phyloP scores from a whole-genome alignment of 257 asterid species.

The Fraxinus americana region DNA sequence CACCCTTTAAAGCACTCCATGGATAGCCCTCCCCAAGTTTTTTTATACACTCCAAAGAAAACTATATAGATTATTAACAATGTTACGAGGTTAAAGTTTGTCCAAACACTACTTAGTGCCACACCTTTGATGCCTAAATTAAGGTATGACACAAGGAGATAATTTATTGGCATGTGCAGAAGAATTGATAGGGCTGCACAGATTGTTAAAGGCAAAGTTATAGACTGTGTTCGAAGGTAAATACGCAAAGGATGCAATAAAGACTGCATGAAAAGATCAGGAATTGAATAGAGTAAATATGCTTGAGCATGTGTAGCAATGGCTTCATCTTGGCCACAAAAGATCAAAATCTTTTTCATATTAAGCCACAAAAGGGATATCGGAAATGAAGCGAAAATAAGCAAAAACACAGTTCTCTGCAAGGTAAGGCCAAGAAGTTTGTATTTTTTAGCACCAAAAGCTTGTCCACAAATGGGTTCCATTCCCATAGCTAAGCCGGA shows the following conservation, averaged over 20 bases:
- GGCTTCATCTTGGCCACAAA: conserved; percentile 58
- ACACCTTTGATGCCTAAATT: conserved; percentile 60
- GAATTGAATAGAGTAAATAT: conserved; percentile 54
- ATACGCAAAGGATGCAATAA: conserved; percentile 67
- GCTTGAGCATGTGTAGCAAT: conserved; percentile 67
- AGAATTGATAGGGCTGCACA: conserved; percentile 62
- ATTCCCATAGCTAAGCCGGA: conserved; percentile 87
- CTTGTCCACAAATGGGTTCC: conserved; percentile 91
- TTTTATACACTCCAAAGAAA: conserved; percentile 51
- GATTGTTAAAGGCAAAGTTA: conserved; percentile 66
- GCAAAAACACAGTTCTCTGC: conserved; percentile 65
- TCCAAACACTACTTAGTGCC: conserved; percentile 63
- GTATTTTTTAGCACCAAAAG: conserved; percentile 67
- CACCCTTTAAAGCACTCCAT: conserved; percentile 61
- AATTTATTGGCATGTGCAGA: conserved; percentile 66
- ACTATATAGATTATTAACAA: conserved; percentile 46
- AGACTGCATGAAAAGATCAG: conserved; percentile 65
- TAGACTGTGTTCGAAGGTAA: conserved; percentile 74
- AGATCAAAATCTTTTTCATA: conserved; percentile 52
- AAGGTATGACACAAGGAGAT: conserved; percentile 53
- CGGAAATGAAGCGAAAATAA: conserved; percentile 56
- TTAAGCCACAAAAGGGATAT: conserved; percentile 68
- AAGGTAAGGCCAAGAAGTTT: conserved; percentile 63
- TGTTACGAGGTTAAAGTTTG: conserved; percentile 63
- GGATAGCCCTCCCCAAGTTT: conserved; percentile 61